Evolutionary conservation across 1,284 basidiomycete genomes (phyloP), one percentile per base, ranked within the genome.

Genomic region (Puccinia horiana): DNA sequence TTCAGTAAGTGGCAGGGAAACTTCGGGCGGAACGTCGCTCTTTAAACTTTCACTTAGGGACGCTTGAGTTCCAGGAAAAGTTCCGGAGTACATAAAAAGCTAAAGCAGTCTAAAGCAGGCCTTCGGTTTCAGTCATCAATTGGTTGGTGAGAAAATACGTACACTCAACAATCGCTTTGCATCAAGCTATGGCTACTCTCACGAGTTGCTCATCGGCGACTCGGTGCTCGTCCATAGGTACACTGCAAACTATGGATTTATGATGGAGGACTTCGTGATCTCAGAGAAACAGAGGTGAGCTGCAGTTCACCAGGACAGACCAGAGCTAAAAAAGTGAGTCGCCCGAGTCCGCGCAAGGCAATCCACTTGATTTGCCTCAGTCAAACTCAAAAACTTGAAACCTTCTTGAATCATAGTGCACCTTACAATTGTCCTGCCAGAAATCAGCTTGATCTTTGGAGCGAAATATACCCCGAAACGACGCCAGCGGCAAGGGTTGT

Each of bases 81-180:
- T 29, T 26, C 6, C 29, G 26, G 56, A 32, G n/a, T n/a, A 32
- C 52, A 54, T 32, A 58, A 58, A 54, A 54, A n/a, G 23, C 52
- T 54, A 18, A 16, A 47, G 8, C 8, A 47, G 16, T 47, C 8
- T 8, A 8, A 47, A 8, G 52, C 52, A 42, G 23, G 37, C 63
- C 63, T 67, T 67, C 63, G 63, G 63, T 67, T 67, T 67, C 37
- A 67, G 42, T 35, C 18, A 58, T 58, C 56, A 67, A 67, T 67
- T 26, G 37, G 37, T 42, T 40, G 63, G 63, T 67, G 63, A 67
- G 63, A 67, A 26, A 23, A 58, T 58, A 58, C 63, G 61, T 67
- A 20, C 14, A 14, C 37, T 67, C 63, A 42, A 20, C 63, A 37
- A 67, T 42, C 63, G 20, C 37, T 67, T 37, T 40, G 4, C 9